These are phyloP conservation scores for Starmerella tilneyi DNA, from an alignment of 805 yeast genomes.

Conservation along the genomic window DNA sequence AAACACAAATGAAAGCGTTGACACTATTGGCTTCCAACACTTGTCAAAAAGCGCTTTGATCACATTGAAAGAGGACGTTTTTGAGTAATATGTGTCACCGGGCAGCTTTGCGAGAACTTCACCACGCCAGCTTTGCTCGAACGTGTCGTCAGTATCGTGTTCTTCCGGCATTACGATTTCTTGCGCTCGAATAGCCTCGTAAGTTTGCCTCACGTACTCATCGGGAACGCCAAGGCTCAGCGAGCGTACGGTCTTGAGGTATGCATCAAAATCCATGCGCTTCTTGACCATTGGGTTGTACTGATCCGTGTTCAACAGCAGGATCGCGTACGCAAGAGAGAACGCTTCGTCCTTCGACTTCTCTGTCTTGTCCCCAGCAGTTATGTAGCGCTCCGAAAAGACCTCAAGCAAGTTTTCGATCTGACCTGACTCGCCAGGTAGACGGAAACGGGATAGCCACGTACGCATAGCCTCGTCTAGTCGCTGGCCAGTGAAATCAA, in stretches of 20 bases:
- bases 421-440: slow-evolving; percentile 96
- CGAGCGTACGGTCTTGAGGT: slow-evolving; percentile 68
- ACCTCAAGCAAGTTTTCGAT: slow-evolving; percentile 84
- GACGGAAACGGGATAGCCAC: slow-evolving; percentile 68
- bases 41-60: slow-evolving; percentile 63
- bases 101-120: slow-evolving; percentile 25
- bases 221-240: slow-evolving; percentile 72
- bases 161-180: slow-evolving; percentile 98
- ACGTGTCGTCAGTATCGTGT: slow-evolving; percentile 85
- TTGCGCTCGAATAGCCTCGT: slow-evolving; percentile 63
- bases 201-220: slow-evolving; percentile 77
- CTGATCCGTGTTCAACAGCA: slow-evolving; percentile 86
- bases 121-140: slow-evolving; percentile 56
- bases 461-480: slow-evolving; percentile 90
- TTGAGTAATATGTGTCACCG: slow-evolving; percentile 23
- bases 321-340: slow-evolving; percentile 79
- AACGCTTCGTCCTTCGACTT: slow-evolving; percentile 83
- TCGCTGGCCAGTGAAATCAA: slow-evolving; percentile 67
- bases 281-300: slow-evolving; percentile 87
- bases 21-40: slow-evolving; percentile 53
- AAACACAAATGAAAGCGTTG: slow-evolving; percentile 66
- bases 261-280: slow-evolving; percentile 81
- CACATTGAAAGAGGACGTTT: slow-evolving; percentile 35
- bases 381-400: slow-evolving; percentile 71
- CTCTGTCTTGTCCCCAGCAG: slow-evolving; percentile 33